Evolutionary conservation across 1,284 basidiomycete species (phyloP).

Genomic region (Trichosporon inkin): DNA sequence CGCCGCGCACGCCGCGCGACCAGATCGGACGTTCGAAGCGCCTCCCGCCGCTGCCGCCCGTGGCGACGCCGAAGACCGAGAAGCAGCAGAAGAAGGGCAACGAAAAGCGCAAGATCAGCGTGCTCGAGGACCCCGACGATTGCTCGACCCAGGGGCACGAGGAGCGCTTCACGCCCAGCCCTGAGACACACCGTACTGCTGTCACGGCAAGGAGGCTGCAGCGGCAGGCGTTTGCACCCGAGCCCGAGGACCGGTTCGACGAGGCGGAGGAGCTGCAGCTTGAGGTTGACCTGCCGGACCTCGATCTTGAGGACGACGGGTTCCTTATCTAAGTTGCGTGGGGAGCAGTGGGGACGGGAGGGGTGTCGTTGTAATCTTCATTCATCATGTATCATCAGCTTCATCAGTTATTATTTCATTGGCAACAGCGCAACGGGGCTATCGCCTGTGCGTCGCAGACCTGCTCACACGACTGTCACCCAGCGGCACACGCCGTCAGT

Average conservation of each 20-base stretch:
- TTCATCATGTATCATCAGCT: no score
- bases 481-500: no score
- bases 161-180: neutral
- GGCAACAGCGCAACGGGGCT: no score
- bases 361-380: no score
- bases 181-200: neutral
- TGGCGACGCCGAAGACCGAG: neutral
- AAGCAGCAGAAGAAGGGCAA: neutral
- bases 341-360: no score
- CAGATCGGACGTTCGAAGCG: no score
- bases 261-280: neutral
- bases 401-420: no score
- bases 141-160: neutral
- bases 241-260: neutral
- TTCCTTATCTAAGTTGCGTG: neutral
- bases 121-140: neutral
- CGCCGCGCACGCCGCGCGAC: no score
- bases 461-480: no score
- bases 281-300: neutral
- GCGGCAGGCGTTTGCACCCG: neutral
- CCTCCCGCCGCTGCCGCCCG: neutral
- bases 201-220: neutral
- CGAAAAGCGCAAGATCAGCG: neutral
- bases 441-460: no score
- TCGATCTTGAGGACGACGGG: neutral